These are phyloP conservation scores for Globisporangium uncinulatum DNA, from an alignment of 352 stramenopile genomes.

Conservation along the genomic window DNA sequence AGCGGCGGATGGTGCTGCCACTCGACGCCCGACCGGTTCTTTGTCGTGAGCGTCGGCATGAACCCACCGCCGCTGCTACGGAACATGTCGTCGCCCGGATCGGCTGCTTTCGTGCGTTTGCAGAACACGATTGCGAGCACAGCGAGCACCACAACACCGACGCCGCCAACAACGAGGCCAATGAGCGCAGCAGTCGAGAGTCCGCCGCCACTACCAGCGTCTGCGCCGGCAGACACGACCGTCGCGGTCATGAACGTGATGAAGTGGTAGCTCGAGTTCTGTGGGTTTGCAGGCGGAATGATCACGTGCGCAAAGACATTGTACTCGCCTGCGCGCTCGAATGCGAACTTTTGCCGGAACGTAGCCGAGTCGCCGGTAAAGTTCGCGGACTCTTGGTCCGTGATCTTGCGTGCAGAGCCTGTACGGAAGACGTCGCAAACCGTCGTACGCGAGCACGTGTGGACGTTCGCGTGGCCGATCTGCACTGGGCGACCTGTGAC, in stretches of 20 bases:
- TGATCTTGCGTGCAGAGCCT: conserved; percentile 58
- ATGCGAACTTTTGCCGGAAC: conserved; percentile 59
- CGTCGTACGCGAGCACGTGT: conserved; percentile 60
- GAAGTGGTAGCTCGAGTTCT: conserved; percentile 68
- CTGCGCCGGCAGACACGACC: conserved; percentile 14
- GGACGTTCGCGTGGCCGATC: conserved; percentile 71
- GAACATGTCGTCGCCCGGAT: conserved; percentile 45
- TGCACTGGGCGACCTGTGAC: conserved; percentile 49
- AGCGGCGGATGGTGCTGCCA: conserved; percentile 71
- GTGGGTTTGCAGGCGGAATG: conserved; percentile 43
- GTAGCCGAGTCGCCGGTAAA: conserved; percentile 57
- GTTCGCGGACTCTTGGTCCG: conserved; percentile 68
- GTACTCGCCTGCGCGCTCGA: conserved; percentile 38
- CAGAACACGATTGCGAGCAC: conserved; percentile 59
- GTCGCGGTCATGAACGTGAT: conserved; percentile 65
- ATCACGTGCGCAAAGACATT: conserved; percentile 81
- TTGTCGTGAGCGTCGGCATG: conserved; percentile 40
- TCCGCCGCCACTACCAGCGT: conserved; percentile 6
- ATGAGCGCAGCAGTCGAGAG: conserved; percentile 40
- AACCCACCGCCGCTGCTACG: conserved; percentile 41
- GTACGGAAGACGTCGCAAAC: conserved; percentile 73
- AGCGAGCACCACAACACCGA: conserved; percentile 32
- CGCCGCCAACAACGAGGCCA: conserved; percentile 36
- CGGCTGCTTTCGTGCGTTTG: conserved; percentile 28
- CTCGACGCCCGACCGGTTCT: conserved; percentile 51